phyloP scores from a whole-genome alignment of 2,329 filamentous ascomycete genomes.

The Diplodia scrobiculata region DNA sequence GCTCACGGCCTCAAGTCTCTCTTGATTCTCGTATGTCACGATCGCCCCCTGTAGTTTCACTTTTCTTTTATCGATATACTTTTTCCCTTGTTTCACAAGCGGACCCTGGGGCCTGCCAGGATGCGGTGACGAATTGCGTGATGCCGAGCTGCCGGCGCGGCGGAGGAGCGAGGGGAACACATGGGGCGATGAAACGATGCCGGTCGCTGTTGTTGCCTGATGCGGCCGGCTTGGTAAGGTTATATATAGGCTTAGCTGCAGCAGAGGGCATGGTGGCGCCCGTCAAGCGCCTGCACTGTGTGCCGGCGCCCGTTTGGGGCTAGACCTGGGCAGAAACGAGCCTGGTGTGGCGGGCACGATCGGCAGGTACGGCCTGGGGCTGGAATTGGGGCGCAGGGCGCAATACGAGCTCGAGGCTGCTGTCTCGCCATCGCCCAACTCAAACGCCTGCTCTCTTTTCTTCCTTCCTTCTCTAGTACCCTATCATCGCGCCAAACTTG shows the following conservation, averaged over 20 bases:
- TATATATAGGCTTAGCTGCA: conserved; percentile 21
- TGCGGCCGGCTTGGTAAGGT: not conserved
- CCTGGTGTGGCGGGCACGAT: conserved; percentile 2
- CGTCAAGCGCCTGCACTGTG: not conserved
- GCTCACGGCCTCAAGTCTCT: conserved; percentile 2
- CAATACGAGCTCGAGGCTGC: conserved; percentile 17
- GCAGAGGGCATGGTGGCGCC: not conserved
- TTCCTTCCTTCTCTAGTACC: not conserved
- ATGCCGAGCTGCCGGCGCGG: not conserved
- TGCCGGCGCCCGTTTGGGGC: not conserved
- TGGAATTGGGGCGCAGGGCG: conserved; percentile 17
- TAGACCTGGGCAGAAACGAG: not conserved
- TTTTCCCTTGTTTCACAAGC: not conserved
- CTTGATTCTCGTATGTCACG: conserved; percentile 20
- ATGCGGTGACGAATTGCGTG: not conserved
- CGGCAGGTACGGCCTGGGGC: conserved; percentile 9
- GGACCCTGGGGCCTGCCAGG: not conserved
- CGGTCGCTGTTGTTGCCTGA: conserved; percentile 16
- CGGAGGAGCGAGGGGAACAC: not conserved
- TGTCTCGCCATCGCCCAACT: conserved; percentile 5
- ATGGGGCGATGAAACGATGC: conserved; percentile 8
- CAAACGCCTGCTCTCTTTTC: not conserved
- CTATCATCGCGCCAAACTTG: not conserved
- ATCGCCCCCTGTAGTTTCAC: not conserved
- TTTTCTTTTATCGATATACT: conserved; percentile 13